A percentile compares a stretch with the other conserved stretches of the same genome.
Evolutionary conservation across 148 eudicot genomes (phyloP).

Genomic region (Camellia granthamiana): DNA sequence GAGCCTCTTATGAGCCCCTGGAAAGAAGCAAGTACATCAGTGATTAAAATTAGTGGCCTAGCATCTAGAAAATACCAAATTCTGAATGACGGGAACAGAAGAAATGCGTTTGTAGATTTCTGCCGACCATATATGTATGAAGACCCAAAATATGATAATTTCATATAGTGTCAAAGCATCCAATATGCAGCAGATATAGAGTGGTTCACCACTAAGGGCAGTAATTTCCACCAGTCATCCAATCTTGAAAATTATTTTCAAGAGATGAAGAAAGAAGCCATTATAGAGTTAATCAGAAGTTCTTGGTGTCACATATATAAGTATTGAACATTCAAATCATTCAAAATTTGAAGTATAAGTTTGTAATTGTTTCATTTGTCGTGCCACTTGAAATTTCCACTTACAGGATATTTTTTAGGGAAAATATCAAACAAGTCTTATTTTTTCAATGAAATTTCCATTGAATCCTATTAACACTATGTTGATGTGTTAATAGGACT

Average conservation of each 20-base stretch:
- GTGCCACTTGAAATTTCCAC: not conserved
- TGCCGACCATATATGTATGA: not conserved
- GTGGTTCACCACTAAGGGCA: not conserved
- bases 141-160: not conserved
- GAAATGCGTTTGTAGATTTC: too few relatives aligned
- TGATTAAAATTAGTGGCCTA: conserved; percentile 6
- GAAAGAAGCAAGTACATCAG: conserved; percentile 18
- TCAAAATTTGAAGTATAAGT: not conserved
- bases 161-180: not conserved
- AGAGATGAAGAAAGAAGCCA: not conserved
- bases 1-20: conserved; percentile 85
- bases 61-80: conserved; percentile 12
- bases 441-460: too few relatives aligned
- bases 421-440: too few relatives aligned
- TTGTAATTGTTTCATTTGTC: not conserved
- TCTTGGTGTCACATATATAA: not conserved
- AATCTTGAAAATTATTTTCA: not conserved
- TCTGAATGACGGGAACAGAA: not conserved
- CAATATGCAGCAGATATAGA: not conserved
- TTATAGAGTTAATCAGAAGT: not conserved
- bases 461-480: too few relatives aligned
- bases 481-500: too few relatives aligned
- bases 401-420: not conserved
- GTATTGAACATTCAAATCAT: not conserved
- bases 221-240: not conserved